Conservation (phyloP, 2,329 filamentous ascomycete genomes). For the Colletotrichum tropicicola region DNA sequence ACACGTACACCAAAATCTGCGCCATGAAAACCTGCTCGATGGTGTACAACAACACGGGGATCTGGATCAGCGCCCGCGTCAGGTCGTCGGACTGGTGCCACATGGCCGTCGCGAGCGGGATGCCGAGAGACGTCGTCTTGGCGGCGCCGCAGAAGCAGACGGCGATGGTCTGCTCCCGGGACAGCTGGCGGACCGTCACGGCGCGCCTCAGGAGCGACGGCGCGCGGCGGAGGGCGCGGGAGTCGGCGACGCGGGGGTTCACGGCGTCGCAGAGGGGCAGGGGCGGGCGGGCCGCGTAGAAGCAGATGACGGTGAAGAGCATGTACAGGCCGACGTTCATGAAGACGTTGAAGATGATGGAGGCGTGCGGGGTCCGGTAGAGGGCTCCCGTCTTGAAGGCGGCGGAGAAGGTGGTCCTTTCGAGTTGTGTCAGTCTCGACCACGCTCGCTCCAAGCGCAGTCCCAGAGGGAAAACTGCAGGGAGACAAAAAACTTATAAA, state of each 20-base stretch:
- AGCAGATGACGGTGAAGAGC: slow-evolving; percentile 71
- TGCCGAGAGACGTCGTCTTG: slow-evolving; percentile 76
- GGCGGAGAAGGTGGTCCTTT: slow-evolving; percentile 73
- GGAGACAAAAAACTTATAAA: background rate
- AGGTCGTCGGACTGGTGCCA: slow-evolving; percentile 65
- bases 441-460: slow-evolving; percentile 41
- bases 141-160: slow-evolving; percentile 79
- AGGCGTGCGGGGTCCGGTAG: slow-evolving; percentile 63
- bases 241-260: slow-evolving; percentile 45
- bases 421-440: background rate
- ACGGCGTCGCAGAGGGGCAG: slow-evolving; percentile 39
- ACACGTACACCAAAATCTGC: slow-evolving; percentile 55
- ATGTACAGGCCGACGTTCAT: slow-evolving; percentile 72
- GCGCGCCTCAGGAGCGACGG: slow-evolving; percentile 40
- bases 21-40: slow-evolving; percentile 64
- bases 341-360: slow-evolving; percentile 73
- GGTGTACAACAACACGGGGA: slow-evolving; percentile 70
- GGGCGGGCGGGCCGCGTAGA: slow-evolving; percentile 57
- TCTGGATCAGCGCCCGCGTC: slow-evolving; percentile 66
- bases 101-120: slow-evolving; percentile 75
- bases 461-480: background rate
- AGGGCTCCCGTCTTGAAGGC: slow-evolving; percentile 72
- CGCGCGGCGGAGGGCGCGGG: slow-evolving; percentile 35
- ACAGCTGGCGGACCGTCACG: slow-evolving; percentile 61
- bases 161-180: slow-evolving; percentile 70